Base-by-base conservation (phyloP, 768 basidiomycete genomes). In the Clitopilus hobsonii region DNA sequence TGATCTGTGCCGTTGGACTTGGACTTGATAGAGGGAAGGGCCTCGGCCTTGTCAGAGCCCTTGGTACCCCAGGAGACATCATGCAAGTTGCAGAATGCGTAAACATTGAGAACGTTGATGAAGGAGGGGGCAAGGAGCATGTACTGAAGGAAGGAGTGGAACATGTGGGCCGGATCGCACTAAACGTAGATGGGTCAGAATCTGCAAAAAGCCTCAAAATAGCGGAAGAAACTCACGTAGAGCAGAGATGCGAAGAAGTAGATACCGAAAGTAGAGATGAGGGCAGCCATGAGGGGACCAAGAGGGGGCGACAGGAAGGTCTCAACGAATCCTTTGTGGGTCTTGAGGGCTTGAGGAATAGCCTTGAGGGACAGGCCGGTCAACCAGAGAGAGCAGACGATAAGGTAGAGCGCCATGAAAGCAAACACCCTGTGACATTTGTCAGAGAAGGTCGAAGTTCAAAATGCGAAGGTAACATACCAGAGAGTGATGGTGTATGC, bases 151-250 rank as follows among this genome's bases (percentile, higher is more conserved):
- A 97, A 94, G 61, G 91, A 94, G 29, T 91, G 89, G 72, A 95
- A 86, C 86, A 98, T 89, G 71, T 98, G 95, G 91, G 94, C 95
- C 2, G 95, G 95, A 71, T 98, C 95, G 58, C 91, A 84, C 89
- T 94, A 56, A 24, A 36, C 24, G n/a, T 58, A 18, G 16, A 16
- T n/a, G 24, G 13, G 53, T 54, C 20, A 50, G 45, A 1, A 58
- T 6, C 38, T 26, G 24, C 50, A 2, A 29, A 51, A 2, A 16
- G 11, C 38, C 45, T 51, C 14, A 11, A 11, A 18, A 20, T 8
- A n/a, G 2, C 41, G 3, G 3, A 5, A 45, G n/a, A 10, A 6
- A 78, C 90, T 74, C 59, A 93, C 89, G 62, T 90, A 95, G 64
- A 94, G 83, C 69, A 91, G 77, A 0, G 91, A 95, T 2, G 91